Evolutionary conservation across 306 rosid species (phyloP), one percentile per base, ranked within the genome.

Genomic region (Macrotyloma uniflorum): DNA sequence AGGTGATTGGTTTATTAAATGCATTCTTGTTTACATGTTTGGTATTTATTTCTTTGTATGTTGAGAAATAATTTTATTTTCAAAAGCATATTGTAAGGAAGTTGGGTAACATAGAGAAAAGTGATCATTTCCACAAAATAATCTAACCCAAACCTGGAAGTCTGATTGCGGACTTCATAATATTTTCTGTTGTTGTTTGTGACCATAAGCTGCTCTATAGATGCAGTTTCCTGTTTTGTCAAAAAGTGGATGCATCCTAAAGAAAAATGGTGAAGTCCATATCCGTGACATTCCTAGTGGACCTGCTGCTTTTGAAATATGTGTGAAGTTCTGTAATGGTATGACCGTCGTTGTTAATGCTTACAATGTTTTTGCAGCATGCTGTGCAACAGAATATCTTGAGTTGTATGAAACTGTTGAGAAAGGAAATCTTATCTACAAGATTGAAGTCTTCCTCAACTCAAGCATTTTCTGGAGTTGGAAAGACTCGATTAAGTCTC

Each of bases 321-420:
- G 98, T 80, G 90, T 86, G 23, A 94, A 92, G 86, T 94, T 92
- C 88, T 94, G 95, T 82, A 90, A 94, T 6, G 95, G 93, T 47
- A 94, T 94, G 97, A 84, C 84, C 0, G 98, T 90, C 57, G 97
- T 50, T n/a, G 93, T 94, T 74, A 94, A 94, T 63, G 97, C 97
- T 3, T 94, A 94, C 85, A 94, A 94, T 66, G 96, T 92, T 5
- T 92, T 90, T 38, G 93, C 97, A 40, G 93, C 95, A 61, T 90
- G 90, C 78, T 92, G 97, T n/a, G 93, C 98, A 4, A 93, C 97
- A 9, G 98, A 92, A 79, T 92, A 92, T 85, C 94, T 92, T n/a
- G 97, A 88, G 82, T 92, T 94, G 97, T 87, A 83, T 49, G 98
- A 94, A 87, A 84, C 89, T 14, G 84, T 87, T 51, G 97, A 94